Conservation (phyloP, 768 basidiomycete species). For the Amanita rimosa region DNA sequence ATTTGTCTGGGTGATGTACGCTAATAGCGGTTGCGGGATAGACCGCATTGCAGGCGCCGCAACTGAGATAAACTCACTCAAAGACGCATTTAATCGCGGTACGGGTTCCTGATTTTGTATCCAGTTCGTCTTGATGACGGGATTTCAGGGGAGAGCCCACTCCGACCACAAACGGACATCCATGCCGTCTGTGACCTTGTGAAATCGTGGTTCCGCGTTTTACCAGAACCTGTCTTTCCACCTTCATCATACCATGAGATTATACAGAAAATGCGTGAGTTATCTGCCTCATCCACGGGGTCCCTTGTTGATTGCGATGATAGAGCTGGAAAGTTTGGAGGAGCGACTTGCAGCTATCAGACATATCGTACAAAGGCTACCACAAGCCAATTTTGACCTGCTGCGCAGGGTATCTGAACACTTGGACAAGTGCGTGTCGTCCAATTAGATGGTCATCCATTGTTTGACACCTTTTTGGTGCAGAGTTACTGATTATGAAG, state of each 20-base stretch:
- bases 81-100: conserved; percentile 71
- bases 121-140: not conserved
- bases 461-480: not conserved
- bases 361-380: conserved; percentile 54
- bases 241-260: conserved; percentile 53
- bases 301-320: conserved; percentile 2
- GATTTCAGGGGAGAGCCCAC: conserved; percentile 44
- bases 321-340: conserved; percentile 64
- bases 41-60: conserved; percentile 78
- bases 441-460: not conserved
- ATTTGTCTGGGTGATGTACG: not conserved
- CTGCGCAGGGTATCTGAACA: conserved; percentile 73
- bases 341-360: conserved; percentile 55
- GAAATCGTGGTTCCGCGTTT: conserved; percentile 76
- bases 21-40: conserved; percentile 15
- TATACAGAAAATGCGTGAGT: conserved; percentile 63
- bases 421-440: conserved; percentile 50
- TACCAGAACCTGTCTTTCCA: conserved; percentile 76
- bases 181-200: conserved; percentile 77
- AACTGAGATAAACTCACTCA: conserved; percentile 55
- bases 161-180: conserved; percentile 54
- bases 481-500: conserved; percentile 83
- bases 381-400: conserved; percentile 67
- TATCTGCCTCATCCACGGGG: not conserved
- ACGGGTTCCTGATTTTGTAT: not conserved